Conservation (phyloP, 768 basidiomycete genomes). For the Lentinula raphanica region DNA sequence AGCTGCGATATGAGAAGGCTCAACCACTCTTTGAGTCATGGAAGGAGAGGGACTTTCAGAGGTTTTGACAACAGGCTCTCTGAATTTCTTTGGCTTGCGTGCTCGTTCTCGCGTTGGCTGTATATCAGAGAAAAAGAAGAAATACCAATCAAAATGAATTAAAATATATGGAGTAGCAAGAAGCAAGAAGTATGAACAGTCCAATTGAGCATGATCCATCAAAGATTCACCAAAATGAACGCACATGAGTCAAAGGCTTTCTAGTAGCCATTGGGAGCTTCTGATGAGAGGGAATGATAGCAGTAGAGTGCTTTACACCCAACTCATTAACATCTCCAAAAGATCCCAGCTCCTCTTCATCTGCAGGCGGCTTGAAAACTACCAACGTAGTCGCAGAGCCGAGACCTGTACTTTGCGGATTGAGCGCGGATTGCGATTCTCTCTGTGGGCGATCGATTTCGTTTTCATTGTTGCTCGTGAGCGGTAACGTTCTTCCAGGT, state of each 20-base stretch:
- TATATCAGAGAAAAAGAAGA: conserved; percentile 14
- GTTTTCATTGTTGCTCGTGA: not conserved
- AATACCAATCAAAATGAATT: conserved; percentile 18
- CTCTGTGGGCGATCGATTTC: not conserved
- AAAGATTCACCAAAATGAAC: conserved; percentile 64
- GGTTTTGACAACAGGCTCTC: conserved; percentile 10
- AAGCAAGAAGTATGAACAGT: conserved; percentile 13
- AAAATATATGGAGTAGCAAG: conserved; percentile 14
- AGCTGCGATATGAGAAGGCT: not conserved
- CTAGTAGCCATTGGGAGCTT: conserved; percentile 43
- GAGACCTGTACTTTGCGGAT: conserved; percentile 31
- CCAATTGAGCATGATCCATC: conserved; percentile 40
- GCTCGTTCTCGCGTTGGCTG: conserved; percentile 76
- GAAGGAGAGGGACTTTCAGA: not conserved
- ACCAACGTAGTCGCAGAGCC: conserved; percentile 78
- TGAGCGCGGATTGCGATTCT: conserved; percentile 15
- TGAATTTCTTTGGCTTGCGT: conserved; percentile 58
- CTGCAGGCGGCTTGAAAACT: conserved; percentile 49
- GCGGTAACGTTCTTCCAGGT: conserved; percentile 19
- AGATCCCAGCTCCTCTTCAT: conserved; percentile 38
- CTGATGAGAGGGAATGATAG: conserved; percentile 16
- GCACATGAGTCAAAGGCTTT: conserved; percentile 80
- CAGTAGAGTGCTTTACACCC: conserved; percentile 32
- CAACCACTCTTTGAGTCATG: not conserved
- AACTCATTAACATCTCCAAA: conserved; percentile 41